These are phyloP conservation scores for Tolypocladium tundrense DNA, from an alignment of 2,329 filamentous ascomycete species.

Conservation along the genomic window DNA sequence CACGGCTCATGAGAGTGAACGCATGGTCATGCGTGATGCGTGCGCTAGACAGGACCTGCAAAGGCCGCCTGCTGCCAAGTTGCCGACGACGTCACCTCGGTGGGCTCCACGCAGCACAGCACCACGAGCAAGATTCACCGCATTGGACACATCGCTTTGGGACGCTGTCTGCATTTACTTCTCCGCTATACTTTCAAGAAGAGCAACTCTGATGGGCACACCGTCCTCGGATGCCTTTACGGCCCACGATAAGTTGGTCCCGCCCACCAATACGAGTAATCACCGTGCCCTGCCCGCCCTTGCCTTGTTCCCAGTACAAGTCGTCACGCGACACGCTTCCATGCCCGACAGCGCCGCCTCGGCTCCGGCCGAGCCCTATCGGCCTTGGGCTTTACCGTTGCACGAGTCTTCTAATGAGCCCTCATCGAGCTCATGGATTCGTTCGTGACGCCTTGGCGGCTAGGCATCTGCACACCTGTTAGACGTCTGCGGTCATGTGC, in stretches of 20 bases:
- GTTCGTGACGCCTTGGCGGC: conserved; percentile 42
- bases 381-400: background rate
- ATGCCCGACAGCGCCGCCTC: background rate
- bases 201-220: background rate
- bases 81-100: no score
- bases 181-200: background rate
- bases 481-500: background rate
- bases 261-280: background rate
- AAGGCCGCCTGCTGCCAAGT: background rate
- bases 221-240: background rate
- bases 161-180: background rate
- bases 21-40: background rate
- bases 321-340: background rate
- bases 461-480: conserved; percentile 32
- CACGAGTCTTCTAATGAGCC: conserved; percentile 24
- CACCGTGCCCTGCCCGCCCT: background rate
- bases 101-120: no score
- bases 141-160: background rate
- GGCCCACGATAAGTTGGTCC: background rate
- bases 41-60: background rate
- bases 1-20: background rate
- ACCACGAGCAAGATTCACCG: background rate
- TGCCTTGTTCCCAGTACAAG: background rate
- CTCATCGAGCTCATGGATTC: conserved; percentile 36
- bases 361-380: background rate